A percentile compares a stretch with the other conserved stretches of the same genome.
Evolutionary conservation across 768 basidiomycete species (phyloP).

Genomic region (Phanerochaete carnosa): DNA sequence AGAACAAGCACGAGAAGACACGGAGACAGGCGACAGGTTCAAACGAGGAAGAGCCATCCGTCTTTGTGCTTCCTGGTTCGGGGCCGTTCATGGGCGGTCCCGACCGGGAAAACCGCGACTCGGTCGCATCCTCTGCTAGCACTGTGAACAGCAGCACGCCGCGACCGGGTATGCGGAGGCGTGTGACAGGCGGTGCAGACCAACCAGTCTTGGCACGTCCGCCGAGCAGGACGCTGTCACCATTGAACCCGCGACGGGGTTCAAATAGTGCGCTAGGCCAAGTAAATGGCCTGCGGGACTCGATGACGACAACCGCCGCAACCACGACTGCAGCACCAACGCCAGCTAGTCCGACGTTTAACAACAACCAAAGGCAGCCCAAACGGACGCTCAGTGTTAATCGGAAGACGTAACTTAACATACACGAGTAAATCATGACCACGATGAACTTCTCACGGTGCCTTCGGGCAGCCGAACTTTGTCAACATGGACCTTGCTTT

Average conservation of each 20-base stretch:
- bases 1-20: constrained; percentile 89
- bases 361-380: constrained; percentile 32
- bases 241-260: constrained; percentile 69
- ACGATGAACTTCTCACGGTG: background rate
- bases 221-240: constrained; percentile 47
- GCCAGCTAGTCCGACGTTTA: constrained; percentile 22
- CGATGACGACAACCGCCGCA: constrained; percentile 22
- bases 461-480: background rate
- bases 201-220: constrained; percentile 23
- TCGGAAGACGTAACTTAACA: constrained; percentile 27
- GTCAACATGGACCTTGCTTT: background rate
- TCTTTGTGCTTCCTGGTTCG: constrained; percentile 44
- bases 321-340: constrained; percentile 27
- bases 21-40: constrained; percentile 70
- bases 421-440: background rate
- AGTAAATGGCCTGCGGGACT: background rate
- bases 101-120: constrained; percentile 6
- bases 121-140: background rate
- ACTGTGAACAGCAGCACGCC: constrained; percentile 11
- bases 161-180: constrained; percentile 54
- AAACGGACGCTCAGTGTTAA: constrained; percentile 41
- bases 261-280: constrained; percentile 26
- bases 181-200: constrained; percentile 51
- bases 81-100: background rate
- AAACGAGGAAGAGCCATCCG: constrained; percentile 39